Evolutionary conservation across 305 asterid genomes (phyloP), one percentile per base, ranked within the genome.

Genomic region (Solanum hybrid): DNA sequence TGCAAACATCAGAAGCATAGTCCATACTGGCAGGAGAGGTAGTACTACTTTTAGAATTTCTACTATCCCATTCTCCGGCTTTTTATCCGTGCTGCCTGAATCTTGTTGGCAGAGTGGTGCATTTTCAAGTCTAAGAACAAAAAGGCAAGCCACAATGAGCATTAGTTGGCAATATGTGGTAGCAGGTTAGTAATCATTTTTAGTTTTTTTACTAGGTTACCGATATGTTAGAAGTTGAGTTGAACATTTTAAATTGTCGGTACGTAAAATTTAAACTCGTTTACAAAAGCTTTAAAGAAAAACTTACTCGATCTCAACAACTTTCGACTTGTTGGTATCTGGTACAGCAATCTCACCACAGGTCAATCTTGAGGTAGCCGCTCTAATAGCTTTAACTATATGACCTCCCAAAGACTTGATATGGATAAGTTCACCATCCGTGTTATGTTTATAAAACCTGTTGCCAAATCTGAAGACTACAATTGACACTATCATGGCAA

Each of bases 21-120:
- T 56, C 99, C 99, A 97, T 3, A 96, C 95, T 1, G 99, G 99
- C 4, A 95, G 84, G 14, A 97, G 89, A n/a, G 95, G 95, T 1
- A 94, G 86, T 14, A 96, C 92, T 24, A 91, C 91, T 89, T 89
- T 93, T 11, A 90, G 87, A 13, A 93, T 94, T 56, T 92, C 91
- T 2, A 91, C 76, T 19, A 89, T 29, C 24, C 90, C 86, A 5
- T 87, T 91, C 7, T 90, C 91, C 0, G 89, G 37, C 12, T 79
- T 91, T n/a, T 90, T 88, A 1, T 40, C 87, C 1, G 3, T 64
- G 36, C 86, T 89, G 2, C 90, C 93, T 7, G 90, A 24, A 71
- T 92, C 94, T 77, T 90, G 91, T 45, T 17, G 90, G 90, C 94
- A 91, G 2, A 93, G 87, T 14, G 91, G 93, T 88, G 90, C 56